Percentiles rank a stretch among this genome's conserved stretches.
phyloP scores from a whole-genome alignment of 805 yeast genomes.

The Saccharomycopsis guyanensis region DNA sequence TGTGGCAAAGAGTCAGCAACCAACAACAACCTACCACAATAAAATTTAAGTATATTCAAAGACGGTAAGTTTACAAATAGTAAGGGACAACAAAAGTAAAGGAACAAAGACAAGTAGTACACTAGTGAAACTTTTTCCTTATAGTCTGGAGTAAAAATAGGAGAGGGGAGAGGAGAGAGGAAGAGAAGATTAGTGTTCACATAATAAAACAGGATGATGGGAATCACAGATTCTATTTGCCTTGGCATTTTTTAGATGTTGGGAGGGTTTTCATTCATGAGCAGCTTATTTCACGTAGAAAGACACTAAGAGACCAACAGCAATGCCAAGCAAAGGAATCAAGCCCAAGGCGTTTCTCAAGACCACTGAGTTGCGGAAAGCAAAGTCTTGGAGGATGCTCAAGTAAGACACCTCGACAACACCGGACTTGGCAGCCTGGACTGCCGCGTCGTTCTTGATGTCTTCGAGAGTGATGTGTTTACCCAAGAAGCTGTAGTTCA shows the following conservation, averaged over 20 bases:
- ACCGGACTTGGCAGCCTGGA: conserved; percentile 26
- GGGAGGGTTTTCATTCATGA: neutral
- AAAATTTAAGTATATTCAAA: no score
- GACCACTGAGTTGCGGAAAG: conserved; percentile 23
- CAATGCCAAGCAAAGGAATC: conserved; percentile 28
- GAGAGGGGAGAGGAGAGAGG: no score
- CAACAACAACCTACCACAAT: no score
- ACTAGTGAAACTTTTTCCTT: neutral
- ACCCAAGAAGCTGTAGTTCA: conserved; percentile 32
- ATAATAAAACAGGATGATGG: neutral
- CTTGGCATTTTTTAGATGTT: neutral
- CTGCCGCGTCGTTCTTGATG: conserved; percentile 25
- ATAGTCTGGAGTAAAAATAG: neutral
- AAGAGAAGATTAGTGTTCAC: neutral
- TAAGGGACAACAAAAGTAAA: neutral
- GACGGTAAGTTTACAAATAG: no score
- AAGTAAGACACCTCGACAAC: conserved; percentile 9
- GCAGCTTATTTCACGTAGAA: conserved; percentile 27
- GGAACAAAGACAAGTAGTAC: neutral
- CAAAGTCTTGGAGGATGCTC: conserved; percentile 19
- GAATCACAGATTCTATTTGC: neutral
- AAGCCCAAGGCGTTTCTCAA: conserved; percentile 29
- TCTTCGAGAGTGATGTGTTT: conserved; percentile 26
- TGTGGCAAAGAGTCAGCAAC: no score
- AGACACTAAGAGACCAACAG: conserved; percentile 29